Percentiles rank a stretch among this genome's conserved stretches.
Evolutionary conservation across 768 basidiomycete species (phyloP).

Genomic region (Russula compacta): DNA sequence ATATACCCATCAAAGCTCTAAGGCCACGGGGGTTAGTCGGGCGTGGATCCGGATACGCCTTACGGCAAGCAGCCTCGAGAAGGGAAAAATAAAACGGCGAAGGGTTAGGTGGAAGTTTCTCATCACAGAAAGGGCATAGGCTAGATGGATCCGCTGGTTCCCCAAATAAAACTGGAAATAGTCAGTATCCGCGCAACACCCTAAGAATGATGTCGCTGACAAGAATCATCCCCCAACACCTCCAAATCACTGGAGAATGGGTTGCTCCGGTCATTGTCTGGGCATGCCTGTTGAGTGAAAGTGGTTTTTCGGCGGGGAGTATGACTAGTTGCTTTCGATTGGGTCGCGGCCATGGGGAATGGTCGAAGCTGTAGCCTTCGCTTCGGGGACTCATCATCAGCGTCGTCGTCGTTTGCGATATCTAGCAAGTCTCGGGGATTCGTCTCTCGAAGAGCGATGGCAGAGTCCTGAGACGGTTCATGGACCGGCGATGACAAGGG

Average conservation of each 20-base stretch:
- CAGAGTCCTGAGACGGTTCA: background rate
- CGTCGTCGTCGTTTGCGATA: background rate
- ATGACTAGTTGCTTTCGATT: background rate
- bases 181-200: background rate
- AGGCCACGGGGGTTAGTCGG: constrained; percentile 62
- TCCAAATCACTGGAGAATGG: background rate
- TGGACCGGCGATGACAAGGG: constrained; percentile 15
- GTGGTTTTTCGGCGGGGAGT: background rate
- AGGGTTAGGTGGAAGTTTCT: constrained; percentile 50
- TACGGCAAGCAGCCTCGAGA: constrained; percentile 40
- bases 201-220: constrained; percentile 7
- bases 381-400: background rate
- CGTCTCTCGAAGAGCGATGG: background rate
- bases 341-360: constrained; percentile 14
- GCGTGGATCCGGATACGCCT: constrained; percentile 53
- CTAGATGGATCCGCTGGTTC: constrained; percentile 50
- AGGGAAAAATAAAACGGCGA: constrained; percentile 51
- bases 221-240: constrained; percentile 13
- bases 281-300: background rate
- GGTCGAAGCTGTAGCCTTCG: constrained; percentile 7
- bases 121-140: constrained; percentile 78
- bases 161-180: constrained; percentile 40
- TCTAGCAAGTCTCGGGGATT: background rate
- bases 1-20: constrained; percentile 40
- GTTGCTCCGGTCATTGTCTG: background rate